Evolutionary conservation across 768 basidiomycete genomes (phyloP), one percentile per base, ranked within the genome.

Genomic region (Amanita subjunquillea): DNA sequence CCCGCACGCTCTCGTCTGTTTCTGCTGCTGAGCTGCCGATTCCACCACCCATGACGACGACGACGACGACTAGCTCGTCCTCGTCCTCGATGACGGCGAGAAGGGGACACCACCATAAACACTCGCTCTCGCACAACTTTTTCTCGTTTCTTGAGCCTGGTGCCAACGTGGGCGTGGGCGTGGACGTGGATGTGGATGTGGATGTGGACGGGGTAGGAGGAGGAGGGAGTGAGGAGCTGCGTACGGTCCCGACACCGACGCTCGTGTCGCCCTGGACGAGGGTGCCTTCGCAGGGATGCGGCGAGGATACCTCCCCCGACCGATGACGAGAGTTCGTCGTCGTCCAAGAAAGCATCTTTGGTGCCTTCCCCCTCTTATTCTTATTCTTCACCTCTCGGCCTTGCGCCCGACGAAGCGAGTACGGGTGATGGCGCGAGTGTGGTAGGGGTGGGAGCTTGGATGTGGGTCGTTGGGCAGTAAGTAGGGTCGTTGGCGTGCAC

Each of bases 121-220:
- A 95, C 65, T 95, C 91, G 0, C 67, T 93, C 9, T 95, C 92
- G 0, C 92, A 96, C 64, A 91, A 90, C 60, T 93, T 96, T 68
- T 95, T 95, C 68, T 92, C 91, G 0, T 96, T 96, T 63, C 83
- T 97, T 40, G 91, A 94, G 58, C 91, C 91, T 1, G 82, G 81
- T 25, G 58, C 58, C 45, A 60, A 48, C 29, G 41, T 9, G 38
- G 17, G 37, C 8, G 38, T 39, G 38, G n/a, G 29, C 0, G 20
- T 42, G 17, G 17, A 48, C 29, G 41, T 9, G 38, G 17, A 30
- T 10, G 38, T 39, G n/a, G n/a, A n/a, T n/a, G n/a, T n/a, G 38
- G n/a, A 34, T 0, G 20, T 42, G 9, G n/a, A 32, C 8, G 55
- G 44, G 42, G 37, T 39, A 23, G n/a, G 40, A 29, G 27, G 4